Base-by-base conservation (phyloP, 495 filamentous ascomycete genomes). In the Geoglossum glabrum region DNA sequence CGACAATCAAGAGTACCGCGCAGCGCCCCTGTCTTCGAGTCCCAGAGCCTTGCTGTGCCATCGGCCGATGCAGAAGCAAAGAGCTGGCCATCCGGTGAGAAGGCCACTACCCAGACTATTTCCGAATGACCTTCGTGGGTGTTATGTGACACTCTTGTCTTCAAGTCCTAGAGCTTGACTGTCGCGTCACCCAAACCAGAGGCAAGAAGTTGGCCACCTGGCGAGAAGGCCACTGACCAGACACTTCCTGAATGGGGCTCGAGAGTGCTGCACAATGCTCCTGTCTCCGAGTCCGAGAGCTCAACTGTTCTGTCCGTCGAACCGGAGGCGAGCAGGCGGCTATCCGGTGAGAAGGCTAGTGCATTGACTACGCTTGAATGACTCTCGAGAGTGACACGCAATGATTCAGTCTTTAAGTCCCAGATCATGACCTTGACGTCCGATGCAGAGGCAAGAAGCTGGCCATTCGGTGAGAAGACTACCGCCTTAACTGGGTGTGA, bases 381-480 rank as follows among this genome's bases (percentile, higher is more conserved):
- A 34, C 5, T 11, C 31, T 34, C 31, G 31, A 34, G 31, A 5
- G 31, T 34, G 5, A 5, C 5, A 5, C 54, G 58, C 27, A 61
- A 31, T 9, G 51, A 60, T 60, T 62, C 38, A 60, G 49, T 58
- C 57, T 59, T 26, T 4, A 50, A 59, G 57, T 67, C 55, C 65
- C 62, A 67, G 43, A 70, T 3, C 28, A 62, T 59, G 6, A 69
- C 40, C 0, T 43, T 13, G 55, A 65, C 67, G 40, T 25, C 0
- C 17, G 57, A 63, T 27, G 38, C 57, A 15, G 52, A 55, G 6
- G 23, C 52, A 10, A 55, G 3, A 7, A 55, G 8, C 27, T 5
- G 8, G 52, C 52, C 52, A 17, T 55, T 23, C 8, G 52, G 64
- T 3, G 63, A 64, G 61, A 65, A 66, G 10, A 55, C 61, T 1